Evolutionary conservation across 2,329 filamentous ascomycete species (phyloP).

Genomic region (Penicillium sp.): DNA sequence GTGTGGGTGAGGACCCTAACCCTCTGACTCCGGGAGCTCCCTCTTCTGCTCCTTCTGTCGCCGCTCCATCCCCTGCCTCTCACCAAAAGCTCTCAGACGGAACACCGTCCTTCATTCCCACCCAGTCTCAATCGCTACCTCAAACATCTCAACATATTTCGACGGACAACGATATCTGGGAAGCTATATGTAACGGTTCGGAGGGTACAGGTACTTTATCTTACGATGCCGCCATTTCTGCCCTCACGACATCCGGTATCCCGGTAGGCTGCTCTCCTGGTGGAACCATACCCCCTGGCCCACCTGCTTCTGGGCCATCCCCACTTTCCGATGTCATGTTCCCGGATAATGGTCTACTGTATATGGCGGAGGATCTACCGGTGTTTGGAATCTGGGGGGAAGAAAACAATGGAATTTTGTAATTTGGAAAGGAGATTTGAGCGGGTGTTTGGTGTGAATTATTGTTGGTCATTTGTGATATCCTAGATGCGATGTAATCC

Average conservation of each 20-base stretch:
- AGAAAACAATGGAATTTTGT: conserved; percentile 9
- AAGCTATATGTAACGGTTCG: conserved; percentile 26
- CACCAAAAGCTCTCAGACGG: conserved; percentile 18
- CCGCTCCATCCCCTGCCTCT: conserved; percentile 26
- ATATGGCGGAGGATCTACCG: conserved; percentile 37
- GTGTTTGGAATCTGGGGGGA: conserved; percentile 35
- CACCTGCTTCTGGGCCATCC: conserved; percentile 25
- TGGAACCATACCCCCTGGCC: conserved; percentile 26
- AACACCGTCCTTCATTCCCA: conserved; percentile 14
- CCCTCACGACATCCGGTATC: conserved; percentile 35
- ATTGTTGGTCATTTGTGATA: background rate
- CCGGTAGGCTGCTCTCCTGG: conserved; percentile 35
- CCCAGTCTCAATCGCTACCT: conserved; percentile 15
- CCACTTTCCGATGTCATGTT: conserved; percentile 36
- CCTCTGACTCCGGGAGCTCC: conserved; percentile 6
- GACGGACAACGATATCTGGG: conserved; percentile 30
- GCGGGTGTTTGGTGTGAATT: background rate
- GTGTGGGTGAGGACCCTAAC: conserved; percentile 16
- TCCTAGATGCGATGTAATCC: background rate
- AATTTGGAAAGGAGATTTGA: background rate
- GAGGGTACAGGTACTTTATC: conserved; percentile 21
- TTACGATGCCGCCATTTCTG: conserved; percentile 34
- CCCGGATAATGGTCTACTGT: conserved; percentile 35
- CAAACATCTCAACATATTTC: conserved; percentile 2
- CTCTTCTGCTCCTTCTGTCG: conserved; percentile 5